Conservation (phyloP, 352 stramenopile genomes). For the Phytophthora multivora region DNA sequence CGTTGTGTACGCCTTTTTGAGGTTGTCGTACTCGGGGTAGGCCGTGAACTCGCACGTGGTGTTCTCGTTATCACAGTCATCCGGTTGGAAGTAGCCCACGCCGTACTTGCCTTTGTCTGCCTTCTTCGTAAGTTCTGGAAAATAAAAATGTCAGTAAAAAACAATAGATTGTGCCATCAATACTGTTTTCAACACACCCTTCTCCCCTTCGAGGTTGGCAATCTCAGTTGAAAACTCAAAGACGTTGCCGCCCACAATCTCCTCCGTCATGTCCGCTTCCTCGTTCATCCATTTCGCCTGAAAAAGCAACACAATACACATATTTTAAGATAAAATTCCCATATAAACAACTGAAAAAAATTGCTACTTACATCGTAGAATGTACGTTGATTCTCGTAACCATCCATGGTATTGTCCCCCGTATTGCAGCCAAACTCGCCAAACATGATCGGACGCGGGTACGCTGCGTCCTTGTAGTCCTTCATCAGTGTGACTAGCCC, state of each 20-base stretch:
- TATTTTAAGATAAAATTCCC: neutral
- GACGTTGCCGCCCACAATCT: conserved; percentile 78
- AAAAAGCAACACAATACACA: neutral
- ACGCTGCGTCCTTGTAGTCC: conserved; percentile 53
- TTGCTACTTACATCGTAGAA: conserved; percentile 62
- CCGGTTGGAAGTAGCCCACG: conserved; percentile 68
- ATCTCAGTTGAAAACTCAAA: conserved; percentile 85
- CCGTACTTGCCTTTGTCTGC: conserved; percentile 62
- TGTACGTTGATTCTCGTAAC: conserved; percentile 59
- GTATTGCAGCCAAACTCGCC: conserved; percentile 73
- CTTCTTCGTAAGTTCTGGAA: conserved; percentile 44
- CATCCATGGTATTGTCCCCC: conserved; percentile 67
- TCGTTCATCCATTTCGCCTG: conserved; percentile 89
- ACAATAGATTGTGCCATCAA: too few relatives aligned
- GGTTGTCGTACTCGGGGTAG: conserved; percentile 65
- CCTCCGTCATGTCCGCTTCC: conserved; percentile 68
- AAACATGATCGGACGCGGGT: conserved; percentile 68
- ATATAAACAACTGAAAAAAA: neutral
- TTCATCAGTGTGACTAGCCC: conserved; percentile 59
- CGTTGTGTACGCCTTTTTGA: conserved; percentile 50
- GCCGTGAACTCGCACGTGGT: conserved; percentile 53
- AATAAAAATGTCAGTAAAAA: neutral
- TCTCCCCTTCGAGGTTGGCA: conserved; percentile 52
- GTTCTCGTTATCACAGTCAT: conserved; percentile 59
- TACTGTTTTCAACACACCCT: conserved; percentile 30